Evolutionary conservation across 257 asterid genomes (phyloP), one percentile per base, ranked within the genome.

Genomic region (Cinchona pubescens): DNA sequence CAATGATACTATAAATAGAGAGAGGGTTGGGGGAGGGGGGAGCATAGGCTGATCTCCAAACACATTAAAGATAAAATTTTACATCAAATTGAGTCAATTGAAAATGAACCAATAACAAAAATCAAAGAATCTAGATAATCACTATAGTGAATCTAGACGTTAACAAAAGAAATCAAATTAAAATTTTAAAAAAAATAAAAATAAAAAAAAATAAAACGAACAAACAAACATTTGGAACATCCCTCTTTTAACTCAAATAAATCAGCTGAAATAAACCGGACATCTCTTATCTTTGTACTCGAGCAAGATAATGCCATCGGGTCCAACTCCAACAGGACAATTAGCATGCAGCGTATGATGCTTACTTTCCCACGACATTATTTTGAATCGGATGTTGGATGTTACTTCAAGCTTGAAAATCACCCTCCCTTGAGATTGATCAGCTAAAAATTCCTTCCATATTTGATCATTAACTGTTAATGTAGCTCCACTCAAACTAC

Each of bases 241-340:
- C 30, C 43, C 40, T 32, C 48, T 13, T 35, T 51, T 56, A 14
- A 16, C 29, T 12, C 7, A 74, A 10, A 68, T 16, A n/a, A 43
- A 61, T 87, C 63, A 86, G 59, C 82, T 80, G 82, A 94, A 92
- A 83, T 94, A 94, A 80, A 89, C 91, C 14, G 94, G 89, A 72
- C 99, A 94, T 82, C 88, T 89, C 80, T 74, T 86, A 30, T 80
- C 88, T 69, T 74, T 84, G 34, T 83, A 84, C 48, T 29, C 43
- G 51, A 76, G 59, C 90, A 91, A 79, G 60, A 94, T 72, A 66
- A 80, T 62, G 42, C 98, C 99, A 83, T 94, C 96, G 53, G 87
- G 81, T 56, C 99, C 97, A 12, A 94, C 90, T 27, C 87, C 97
- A 63, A 87, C 94, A 34, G 87, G 84, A 58, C 99, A 94, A 63